These are phyloP conservation scores for Fusarium redolens DNA, from an alignment of 2,329 filamentous ascomycete species.

Conservation along the genomic window DNA sequence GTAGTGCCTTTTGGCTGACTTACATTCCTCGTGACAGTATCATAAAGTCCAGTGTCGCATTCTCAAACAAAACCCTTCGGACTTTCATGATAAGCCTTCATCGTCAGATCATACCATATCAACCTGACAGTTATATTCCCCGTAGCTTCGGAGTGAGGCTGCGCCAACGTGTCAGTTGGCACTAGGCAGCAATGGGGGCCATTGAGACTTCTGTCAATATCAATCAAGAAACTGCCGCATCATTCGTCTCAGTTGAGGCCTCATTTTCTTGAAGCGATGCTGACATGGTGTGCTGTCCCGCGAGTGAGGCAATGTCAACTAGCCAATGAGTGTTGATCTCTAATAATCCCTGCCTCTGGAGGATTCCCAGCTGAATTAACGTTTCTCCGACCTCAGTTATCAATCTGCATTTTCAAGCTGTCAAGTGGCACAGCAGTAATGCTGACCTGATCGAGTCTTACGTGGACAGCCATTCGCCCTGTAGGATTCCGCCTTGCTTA, in stretches of 20 bases:
- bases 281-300: neutral
- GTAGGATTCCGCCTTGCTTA: neutral
- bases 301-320: neutral
- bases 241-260: neutral
- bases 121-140: neutral
- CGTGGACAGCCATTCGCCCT: neutral
- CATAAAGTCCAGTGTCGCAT: fast-evolving
- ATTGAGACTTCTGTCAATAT: fast-evolving
- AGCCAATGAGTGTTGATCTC: neutral
- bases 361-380: neutral
- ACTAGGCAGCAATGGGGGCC: neutral
- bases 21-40: fast-evolving
- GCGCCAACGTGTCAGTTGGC: fast-evolving
- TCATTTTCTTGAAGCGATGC: neutral
- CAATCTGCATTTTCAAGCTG: neutral
- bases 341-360: neutral
- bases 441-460: neutral
- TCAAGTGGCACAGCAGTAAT: neutral
- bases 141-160: neutral
- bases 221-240: fast-evolving
- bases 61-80: fast-evolving
- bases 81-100: fast-evolving
- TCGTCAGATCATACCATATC: neutral
- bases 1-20: fast-evolving
- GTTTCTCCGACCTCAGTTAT: neutral